Evolutionary conservation across 2,329 filamentous ascomycete species (phyloP), one percentile per base, ranked within the genome.

Genomic region (Fusarium sarcochroum): DNA sequence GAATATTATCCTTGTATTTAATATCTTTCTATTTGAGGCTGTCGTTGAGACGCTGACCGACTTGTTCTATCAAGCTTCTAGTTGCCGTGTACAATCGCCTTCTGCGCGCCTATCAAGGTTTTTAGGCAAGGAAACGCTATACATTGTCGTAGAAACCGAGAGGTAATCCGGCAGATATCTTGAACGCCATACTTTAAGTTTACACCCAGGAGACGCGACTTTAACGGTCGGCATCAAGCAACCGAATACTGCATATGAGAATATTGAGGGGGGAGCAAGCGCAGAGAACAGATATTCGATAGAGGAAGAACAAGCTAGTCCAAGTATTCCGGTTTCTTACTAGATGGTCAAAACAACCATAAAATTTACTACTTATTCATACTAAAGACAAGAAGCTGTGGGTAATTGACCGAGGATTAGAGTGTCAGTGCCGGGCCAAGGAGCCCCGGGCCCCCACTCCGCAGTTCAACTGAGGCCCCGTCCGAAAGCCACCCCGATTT

Each of bases 401-500:
- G 18, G n/a, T 5, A 40, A 18, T 40, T 18, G 18, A 13, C 18
- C 18, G 38, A 40, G 11, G 9, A 13, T 21, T 18, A 11, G 20
- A 10, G 21, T 41, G 13, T 23, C 40, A 7, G 20, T 13, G 45
- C 21, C 40, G 34, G 45, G 32, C 6, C 5, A 47, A 32, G 49
- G 44, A 30, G 37, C 37, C 32, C 48, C 52, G 38, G 50, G 67
- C 7, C 20, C 32, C 21, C 25, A 25, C 42, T 68, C 45, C 46
- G 57, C 57, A 23, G 23, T 23, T 23, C 23, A 51, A 30, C 40
- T 18, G 27, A 13, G 17, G 41, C 44, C 68, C 48, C 59, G 59
- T 44, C 68, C 68, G 68, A 69, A 71, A 68, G 66, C 57, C 66
- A 66, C 62, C 57, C 61, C 58, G 51, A 55, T 56, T 44, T 53